Percentiles rank a stretch among this genome's conserved stretches.
Conservation (phyloP, 164 flowering plant species). For the Chimonanthus praecox region DNA sequence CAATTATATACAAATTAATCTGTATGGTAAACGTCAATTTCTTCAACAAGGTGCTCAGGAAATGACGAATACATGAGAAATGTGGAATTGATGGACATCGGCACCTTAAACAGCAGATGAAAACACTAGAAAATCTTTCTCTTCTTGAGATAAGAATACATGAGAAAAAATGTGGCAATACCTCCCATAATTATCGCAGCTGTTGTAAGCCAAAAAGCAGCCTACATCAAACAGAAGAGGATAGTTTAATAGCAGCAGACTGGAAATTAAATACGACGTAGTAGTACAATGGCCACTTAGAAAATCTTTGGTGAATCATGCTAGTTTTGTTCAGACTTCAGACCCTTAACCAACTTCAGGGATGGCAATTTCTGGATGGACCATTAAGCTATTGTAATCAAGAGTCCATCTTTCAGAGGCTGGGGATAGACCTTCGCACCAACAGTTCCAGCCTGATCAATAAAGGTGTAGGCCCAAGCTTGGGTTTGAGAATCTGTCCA, state of each 20-base stretch:
- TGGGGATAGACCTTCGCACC: background rate
- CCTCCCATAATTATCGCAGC: conserved; percentile 78
- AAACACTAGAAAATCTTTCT: conserved; percentile 57
- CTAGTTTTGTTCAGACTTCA: background rate
- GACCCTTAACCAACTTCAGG: background rate
- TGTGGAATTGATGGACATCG: background rate
- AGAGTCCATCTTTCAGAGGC: background rate
- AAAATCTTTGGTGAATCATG: background rate
- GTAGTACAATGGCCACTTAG: background rate
- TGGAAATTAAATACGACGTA: too few species aligned
- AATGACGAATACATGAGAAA: background rate
- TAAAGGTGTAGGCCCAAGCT: background rate
- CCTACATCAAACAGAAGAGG: conserved; percentile 41
- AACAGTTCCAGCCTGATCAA: background rate
- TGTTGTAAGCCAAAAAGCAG: conserved; percentile 92
- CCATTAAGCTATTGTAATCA: background rate
- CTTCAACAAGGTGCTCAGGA: background rate
- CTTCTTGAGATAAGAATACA: conserved; percentile 66
- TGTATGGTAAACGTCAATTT: background rate
- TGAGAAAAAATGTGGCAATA: conserved; percentile 61
- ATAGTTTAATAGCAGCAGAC: background rate
- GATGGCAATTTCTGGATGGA: background rate
- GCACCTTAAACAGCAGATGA: background rate
- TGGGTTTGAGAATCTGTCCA: background rate
- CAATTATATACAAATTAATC: background rate